Percentiles rank a stretch among this genome's conserved stretches.
Evolutionary conservation across 208 protist species (phyloP).

Genomic region (Leishmania tarentolae): DNA sequence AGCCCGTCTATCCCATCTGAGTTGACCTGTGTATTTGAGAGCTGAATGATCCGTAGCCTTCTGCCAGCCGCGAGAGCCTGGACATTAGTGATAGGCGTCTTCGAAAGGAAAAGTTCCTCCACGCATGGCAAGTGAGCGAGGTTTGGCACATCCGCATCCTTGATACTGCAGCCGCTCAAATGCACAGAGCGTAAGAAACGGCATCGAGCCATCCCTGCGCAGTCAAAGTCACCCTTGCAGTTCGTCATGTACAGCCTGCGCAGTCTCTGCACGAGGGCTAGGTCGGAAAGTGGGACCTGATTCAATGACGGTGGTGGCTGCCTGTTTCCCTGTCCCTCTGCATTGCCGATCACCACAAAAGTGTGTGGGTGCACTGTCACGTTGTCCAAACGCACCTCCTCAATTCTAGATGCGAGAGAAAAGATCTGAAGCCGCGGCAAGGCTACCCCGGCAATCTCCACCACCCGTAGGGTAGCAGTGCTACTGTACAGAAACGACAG

Average conservation of each 20-base stretch:
- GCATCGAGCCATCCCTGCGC: slow-evolving; percentile 26
- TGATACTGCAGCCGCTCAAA: slow-evolving; percentile 28
- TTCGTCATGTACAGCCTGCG: slow-evolving; percentile 22
- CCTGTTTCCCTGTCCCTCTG: neutral
- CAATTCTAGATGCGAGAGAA: slow-evolving; percentile 15
- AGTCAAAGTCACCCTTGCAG: slow-evolving; percentile 17
- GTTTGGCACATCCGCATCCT: slow-evolving; percentile 11
- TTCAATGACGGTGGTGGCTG: slow-evolving; percentile 2
- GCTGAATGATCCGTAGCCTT: slow-evolving; percentile 24
- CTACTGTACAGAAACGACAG: slow-evolving; percentile 28
- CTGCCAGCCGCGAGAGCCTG: slow-evolving; percentile 3
- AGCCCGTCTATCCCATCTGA: slow-evolving; percentile 24
- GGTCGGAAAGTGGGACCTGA: slow-evolving; percentile 21
- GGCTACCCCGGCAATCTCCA: slow-evolving; percentile 21
- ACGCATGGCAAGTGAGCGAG: slow-evolving; percentile 18
- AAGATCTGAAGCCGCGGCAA: slow-evolving; percentile 34
- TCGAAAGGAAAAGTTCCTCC: slow-evolving; percentile 29
- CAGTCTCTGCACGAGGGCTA: slow-evolving; percentile 13
- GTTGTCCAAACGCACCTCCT: slow-evolving; percentile 29
- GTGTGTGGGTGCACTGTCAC: slow-evolving; percentile 24
- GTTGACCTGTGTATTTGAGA: slow-evolving; percentile 18
- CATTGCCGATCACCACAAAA: slow-evolving; percentile 6
- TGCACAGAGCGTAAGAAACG: slow-evolving; percentile 19
- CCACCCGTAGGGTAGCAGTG: slow-evolving; percentile 14
- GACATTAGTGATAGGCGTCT: slow-evolving; percentile 24